Percentiles rank a stretch among this genome's conserved stretches.
Conservation (phyloP, 2,329 filamentous ascomycete genomes). For the Neofusicoccum kwambonambiense region DNA sequence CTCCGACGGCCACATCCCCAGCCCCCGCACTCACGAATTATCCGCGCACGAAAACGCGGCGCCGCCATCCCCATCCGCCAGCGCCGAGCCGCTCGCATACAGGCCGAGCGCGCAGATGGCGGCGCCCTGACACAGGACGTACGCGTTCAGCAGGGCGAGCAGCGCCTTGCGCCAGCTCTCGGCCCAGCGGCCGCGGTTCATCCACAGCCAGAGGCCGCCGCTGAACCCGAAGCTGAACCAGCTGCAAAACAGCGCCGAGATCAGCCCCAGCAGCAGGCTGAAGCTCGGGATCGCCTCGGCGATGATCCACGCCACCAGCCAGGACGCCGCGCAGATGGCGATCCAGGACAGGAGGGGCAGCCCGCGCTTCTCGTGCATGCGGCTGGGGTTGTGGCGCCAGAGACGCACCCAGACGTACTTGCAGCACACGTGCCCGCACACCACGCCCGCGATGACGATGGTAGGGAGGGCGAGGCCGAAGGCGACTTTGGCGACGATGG, state of each 20-base stretch:
- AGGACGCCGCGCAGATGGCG: constrained; percentile 54
- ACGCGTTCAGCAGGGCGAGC: constrained; percentile 45
- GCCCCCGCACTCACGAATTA: constrained; percentile 22
- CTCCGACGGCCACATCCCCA: too few relatives aligned
- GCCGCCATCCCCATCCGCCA: constrained; percentile 27
- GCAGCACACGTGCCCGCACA: constrained; percentile 65
- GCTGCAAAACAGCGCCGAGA: constrained; percentile 60
- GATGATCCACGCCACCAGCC: constrained; percentile 65
- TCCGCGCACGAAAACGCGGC: constrained; percentile 31
- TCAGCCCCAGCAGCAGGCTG: constrained; percentile 63
- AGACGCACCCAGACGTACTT: constrained; percentile 66
- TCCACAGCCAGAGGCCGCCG: constrained; percentile 48
- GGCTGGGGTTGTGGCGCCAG: constrained; percentile 40
- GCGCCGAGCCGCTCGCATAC: constrained; percentile 29
- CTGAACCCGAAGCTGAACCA: constrained; percentile 62
- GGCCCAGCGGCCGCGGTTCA: constrained; percentile 44
- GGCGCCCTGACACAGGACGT: constrained; percentile 40
- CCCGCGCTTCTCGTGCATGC: constrained; percentile 31
- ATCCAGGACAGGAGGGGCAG: constrained; percentile 57
- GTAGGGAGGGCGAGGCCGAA: constrained; percentile 69
- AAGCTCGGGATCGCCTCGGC: constrained; percentile 70
- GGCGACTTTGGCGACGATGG: constrained; percentile 60
- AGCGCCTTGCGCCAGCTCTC: constrained; percentile 43
- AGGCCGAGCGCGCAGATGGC: constrained; percentile 26
- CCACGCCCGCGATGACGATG: constrained; percentile 69